Base-by-base conservation (phyloP, 2,329 filamentous ascomycete genomes). In the Paecilomyces dactylethromorphus region DNA sequence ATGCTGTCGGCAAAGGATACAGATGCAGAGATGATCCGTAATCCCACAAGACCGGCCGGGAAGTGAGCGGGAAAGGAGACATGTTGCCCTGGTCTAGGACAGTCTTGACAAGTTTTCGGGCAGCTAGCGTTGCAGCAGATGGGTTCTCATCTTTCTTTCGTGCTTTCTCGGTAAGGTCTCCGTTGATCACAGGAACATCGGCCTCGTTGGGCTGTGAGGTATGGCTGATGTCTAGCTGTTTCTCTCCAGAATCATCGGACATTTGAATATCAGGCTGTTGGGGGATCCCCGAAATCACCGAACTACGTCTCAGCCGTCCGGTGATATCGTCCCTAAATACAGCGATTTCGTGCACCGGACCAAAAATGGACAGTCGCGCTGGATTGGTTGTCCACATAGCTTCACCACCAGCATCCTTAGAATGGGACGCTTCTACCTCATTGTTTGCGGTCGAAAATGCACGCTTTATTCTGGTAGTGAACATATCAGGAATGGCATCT, bases 331-430 rank as follows among this genome's bases (percentile, higher is more conserved):
- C 94, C 39, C 94, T 80, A 69, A 96, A 90, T 1, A 99, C 74
- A 0, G 93, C 87, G 59, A 99, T 83, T 69, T 99, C 94, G 68
- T 96, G 90, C 33, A 86, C 85, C 0, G 92, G 89, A 0, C 93
- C 93, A 69, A 97, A 99, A 61, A 96, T 81, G 29, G 85, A 88
- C 26, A 99, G 70, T 15, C 92, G 84, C 31, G 88, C 84, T 0
- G 94, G 94, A 69, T 97, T 99, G 12, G 85, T 91, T 0, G 93
- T 89, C 91, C 92, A 97, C 1, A 96, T 79, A 0, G 88, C 89
- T 66, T 92, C 88, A 21, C 91, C 90, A 32, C 84, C 79, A 21
- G 81, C 77, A 39, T 79, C 78, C 60, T 79, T 74, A 57, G 76
- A 79, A 59, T 74, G 79, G 55, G 74, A 76, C 55, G 75, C 74